A percentile compares a stretch with the other conserved stretches of the same genome.
Conservation (phyloP, 208 protist species). For the Leishmania martiniquensis region DNA sequence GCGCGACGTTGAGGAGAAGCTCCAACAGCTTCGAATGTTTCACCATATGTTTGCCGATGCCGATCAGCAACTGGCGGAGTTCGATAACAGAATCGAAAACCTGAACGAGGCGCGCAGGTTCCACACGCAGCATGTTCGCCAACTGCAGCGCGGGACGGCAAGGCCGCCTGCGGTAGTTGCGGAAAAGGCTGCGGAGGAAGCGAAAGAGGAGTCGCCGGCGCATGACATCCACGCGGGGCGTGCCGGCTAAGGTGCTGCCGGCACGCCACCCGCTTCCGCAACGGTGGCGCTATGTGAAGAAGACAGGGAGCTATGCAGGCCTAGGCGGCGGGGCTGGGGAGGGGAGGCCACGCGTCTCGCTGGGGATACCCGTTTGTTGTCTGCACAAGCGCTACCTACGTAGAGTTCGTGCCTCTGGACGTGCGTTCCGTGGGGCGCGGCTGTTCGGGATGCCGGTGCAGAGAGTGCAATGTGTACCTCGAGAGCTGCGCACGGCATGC, state of each 20-base stretch:
- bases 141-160: constrained; percentile 41
- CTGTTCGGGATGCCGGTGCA: not conserved
- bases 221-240: constrained; percentile 22
- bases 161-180: constrained; percentile 1
- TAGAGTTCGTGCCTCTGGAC: not conserved
- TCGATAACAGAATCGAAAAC: constrained; percentile 75
- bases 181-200: not conserved
- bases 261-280: not conserved
- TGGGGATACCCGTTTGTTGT: not conserved
- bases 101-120: constrained; percentile 65
- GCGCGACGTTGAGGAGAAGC: constrained; percentile 33
- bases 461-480: not conserved
- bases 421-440: not conserved
- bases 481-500: not conserved
- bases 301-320: not conserved
- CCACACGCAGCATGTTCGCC: constrained; percentile 62
- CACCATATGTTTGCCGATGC: constrained; percentile 53
- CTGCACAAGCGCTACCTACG: not conserved
- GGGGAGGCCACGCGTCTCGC: not conserved
- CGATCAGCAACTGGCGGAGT: constrained; percentile 59
- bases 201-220: constrained; percentile 25
- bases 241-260: not conserved
- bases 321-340: not conserved
- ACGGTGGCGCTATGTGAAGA: not conserved
- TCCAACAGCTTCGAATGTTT: constrained; percentile 53